Evolutionary conservation across 1,284 basidiomycete species (phyloP), one percentile per base, ranked within the genome.

Genomic region (Malassezia furfur): DNA sequence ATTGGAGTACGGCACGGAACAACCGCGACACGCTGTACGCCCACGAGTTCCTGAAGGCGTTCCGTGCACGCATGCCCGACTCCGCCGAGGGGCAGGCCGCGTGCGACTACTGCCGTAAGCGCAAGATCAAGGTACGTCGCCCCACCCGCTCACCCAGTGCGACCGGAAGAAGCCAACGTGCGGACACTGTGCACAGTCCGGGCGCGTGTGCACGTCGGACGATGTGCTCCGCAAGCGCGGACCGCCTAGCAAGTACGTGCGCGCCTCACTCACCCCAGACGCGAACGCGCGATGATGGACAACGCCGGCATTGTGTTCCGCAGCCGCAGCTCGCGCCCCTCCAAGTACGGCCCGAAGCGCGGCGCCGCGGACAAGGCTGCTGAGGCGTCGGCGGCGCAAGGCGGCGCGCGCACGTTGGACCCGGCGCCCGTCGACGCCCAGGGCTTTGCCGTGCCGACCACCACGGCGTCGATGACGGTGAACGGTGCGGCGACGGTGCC

Each of bases 51-150:
- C 37, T 60, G 12, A 60, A 53, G 35, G 50, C 45, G 7, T 50
- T 60, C 21, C 53, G 58, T 32, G 50, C 50, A n/a, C 54, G 58
- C 7, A 21, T 48, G 32, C 54, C 58, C 1, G 50, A 57, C 28
- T 60, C 58, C 1, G 35, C 39, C 6, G 58, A 60, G 19, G 50
- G 58, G 0, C 54, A 57, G 22, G 58, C 58, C 4, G 58, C 58
- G 2, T 60, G 58, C 38, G 58, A 60, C 37, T 60, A 60, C 31
- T 60, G 58, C 35, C 58, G 58, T 1, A 52, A 53, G 19, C 58
- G 58, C 28, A 60, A 60, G 22, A 60, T 60, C 30, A 57, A 52
- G 30, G 53, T 50, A 43, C 1, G 53, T 55, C 2, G 3, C 11
- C 22, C 22, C 17, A 38, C 1, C 17, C 17, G 2, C 48, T 41